These are phyloP conservation scores for Lasiodiplodia theobromae DNA, from an alignment of 2,329 filamentous ascomycete genomes.

Conservation along the genomic window DNA sequence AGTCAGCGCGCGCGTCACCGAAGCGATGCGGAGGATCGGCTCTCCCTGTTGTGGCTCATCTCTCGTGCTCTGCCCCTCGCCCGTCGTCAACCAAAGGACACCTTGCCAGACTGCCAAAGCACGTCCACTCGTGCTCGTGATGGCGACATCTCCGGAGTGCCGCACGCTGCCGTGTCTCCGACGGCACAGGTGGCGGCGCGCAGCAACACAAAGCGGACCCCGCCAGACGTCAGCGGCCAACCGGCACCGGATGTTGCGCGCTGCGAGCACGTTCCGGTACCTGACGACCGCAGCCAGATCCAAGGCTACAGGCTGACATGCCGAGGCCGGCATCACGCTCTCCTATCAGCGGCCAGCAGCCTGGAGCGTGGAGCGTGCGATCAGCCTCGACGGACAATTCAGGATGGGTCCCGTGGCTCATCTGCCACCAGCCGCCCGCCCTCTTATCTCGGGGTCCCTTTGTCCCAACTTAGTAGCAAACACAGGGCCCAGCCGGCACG, in stretches of 20 bases:
- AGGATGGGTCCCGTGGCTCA: slow-evolving; percentile 28
- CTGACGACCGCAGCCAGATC: slow-evolving; percentile 9
- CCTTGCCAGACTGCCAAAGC: slow-evolving; percentile 14
- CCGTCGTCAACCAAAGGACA: slow-evolving; percentile 25
- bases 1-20: slow-evolving; percentile 19
- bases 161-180: not conserved
- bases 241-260: slow-evolving; percentile 6
- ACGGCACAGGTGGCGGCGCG: slow-evolving; percentile 6
- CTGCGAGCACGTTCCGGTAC: slow-evolving; percentile 21
- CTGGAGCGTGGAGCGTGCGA: slow-evolving; percentile 18
- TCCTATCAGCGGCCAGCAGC: slow-evolving; percentile 26
- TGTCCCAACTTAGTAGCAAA: slow-evolving; percentile 24
- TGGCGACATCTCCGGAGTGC: not conserved
- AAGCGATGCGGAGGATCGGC: slow-evolving; percentile 30
- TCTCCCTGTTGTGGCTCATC: slow-evolving; percentile 2
- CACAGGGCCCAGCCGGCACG: slow-evolving; percentile 13
- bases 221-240: slow-evolving; percentile 11
- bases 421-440: slow-evolving; percentile 23
- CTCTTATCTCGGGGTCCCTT: slow-evolving; percentile 28
- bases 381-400: slow-evolving; percentile 3
- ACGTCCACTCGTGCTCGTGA: slow-evolving; percentile 13
- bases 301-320: slow-evolving; percentile 27
- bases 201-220: slow-evolving; percentile 9
- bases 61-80: not conserved
- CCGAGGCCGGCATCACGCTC: slow-evolving; percentile 18